These are phyloP conservation scores for Cladosporium cucumerinum DNA, from an alignment of 2,329 filamentous ascomycete genomes.

Conservation along the genomic window DNA sequence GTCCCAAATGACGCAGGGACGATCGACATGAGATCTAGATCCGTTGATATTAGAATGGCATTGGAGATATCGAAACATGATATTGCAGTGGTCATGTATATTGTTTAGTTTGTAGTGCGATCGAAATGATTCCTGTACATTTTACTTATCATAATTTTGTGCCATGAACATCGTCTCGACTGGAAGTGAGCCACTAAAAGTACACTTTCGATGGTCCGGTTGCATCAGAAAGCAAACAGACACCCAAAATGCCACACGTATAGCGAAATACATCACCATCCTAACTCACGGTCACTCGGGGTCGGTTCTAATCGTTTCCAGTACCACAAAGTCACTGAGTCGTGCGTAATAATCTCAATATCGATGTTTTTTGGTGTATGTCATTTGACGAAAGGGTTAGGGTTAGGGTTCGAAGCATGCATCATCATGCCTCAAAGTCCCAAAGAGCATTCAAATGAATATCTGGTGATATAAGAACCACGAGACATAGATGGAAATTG, in stretches of 20 bases:
- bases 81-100: neutral
- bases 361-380: neutral
- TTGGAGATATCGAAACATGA: neutral
- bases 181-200: neutral
- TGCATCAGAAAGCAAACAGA: neutral
- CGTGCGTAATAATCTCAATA: neutral
- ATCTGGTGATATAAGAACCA: neutral
- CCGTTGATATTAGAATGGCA: neutral
- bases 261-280: neutral
- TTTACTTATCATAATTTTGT: neutral
- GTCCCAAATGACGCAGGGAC: slow-evolving; percentile 10
- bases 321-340: neutral
- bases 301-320: neutral
- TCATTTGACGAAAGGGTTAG: neutral
- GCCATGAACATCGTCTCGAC: neutral
- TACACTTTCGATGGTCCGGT: neutral
- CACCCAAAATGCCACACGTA: neutral
- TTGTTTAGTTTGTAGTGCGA: neutral
- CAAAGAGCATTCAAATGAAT: neutral
- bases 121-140: too few relatives aligned
- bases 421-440: neutral
- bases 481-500: neutral
- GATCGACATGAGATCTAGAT: neutral
- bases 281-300: neutral
- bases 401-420: neutral